phyloP scores from a whole-genome alignment of 257 asterid genomes.

The Henckelia pumila region DNA sequence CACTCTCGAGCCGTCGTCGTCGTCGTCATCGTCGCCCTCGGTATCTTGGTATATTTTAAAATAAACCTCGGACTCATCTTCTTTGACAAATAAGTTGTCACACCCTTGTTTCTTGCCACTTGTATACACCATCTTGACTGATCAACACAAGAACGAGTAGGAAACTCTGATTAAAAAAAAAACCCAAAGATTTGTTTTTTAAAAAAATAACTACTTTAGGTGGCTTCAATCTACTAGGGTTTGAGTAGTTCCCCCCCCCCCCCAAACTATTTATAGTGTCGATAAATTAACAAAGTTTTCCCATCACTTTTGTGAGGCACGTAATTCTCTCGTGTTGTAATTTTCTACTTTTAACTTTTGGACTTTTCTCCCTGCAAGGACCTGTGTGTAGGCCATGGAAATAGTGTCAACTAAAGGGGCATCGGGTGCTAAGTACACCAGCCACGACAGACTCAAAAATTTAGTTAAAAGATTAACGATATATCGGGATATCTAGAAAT shows the following conservation, averaged over 20 bases:
- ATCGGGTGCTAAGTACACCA: not conserved
- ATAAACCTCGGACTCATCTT: conserved; percentile 7
- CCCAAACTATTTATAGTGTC: conserved; percentile 24
- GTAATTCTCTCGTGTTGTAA: not conserved
- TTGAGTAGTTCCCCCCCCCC: not conserved
- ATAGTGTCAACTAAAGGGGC: not conserved
- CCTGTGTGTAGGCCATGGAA: conserved; percentile 10
- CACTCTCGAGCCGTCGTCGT: conserved; percentile 22
- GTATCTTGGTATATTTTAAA: not conserved
- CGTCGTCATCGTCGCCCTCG: conserved; percentile 29
- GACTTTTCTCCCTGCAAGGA: not conserved
- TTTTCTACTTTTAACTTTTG: conserved; percentile 10
- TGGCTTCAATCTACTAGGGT: conserved; percentile 17
- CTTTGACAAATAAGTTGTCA: conserved; percentile 3
- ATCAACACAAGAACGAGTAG: not conserved
- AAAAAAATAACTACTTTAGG: not conserved
- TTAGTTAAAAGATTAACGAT: not conserved
- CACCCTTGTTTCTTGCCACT: conserved; percentile 1
- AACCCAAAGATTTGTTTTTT: too few species aligned
- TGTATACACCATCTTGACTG: conserved; percentile 23
- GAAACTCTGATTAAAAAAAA: not conserved
- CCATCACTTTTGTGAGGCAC: conserved; percentile 3
- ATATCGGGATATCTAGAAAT: not conserved
- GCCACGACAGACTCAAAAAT: not conserved
- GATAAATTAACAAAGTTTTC: not conserved